Conservation (phyloP, 2,329 filamentous ascomycete genomes). For the Paradendryphiella salina region DNA sequence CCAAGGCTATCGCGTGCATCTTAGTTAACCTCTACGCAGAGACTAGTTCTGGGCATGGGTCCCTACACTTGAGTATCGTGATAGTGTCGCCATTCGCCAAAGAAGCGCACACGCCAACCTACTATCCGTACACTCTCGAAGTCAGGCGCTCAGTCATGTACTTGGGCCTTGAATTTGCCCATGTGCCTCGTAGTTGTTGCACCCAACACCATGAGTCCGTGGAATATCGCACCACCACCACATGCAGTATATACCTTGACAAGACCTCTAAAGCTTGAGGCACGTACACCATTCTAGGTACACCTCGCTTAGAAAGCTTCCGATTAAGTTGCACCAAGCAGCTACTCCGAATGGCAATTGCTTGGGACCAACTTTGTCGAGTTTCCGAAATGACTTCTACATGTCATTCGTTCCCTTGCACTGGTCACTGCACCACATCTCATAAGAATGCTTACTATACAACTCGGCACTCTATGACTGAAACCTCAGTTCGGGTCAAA, state of each 20-base stretch:
- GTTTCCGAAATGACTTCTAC: not conserved
- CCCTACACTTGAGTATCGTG: not conserved
- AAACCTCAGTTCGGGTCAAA: not conserved
- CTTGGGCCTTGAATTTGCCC: not conserved
- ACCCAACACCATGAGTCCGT: not conserved
- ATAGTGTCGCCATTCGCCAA: not conserved
- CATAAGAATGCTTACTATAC: not conserved
- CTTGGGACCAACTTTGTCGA: not conserved
- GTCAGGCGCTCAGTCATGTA: no score
- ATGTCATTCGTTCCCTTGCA: not conserved
- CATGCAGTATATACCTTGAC: no score
- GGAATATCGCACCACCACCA: no score
- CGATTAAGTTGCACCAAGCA: not conserved
- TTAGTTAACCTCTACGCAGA: not conserved
- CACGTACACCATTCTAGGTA: not conserved
- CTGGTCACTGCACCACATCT: not conserved
- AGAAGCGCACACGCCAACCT: no score
- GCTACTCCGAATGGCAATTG: not conserved
- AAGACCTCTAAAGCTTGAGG: not conserved
- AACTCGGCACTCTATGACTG: not conserved
- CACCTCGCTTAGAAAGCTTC: not conserved
- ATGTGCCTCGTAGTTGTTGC: not conserved
- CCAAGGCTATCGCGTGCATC: not conserved
- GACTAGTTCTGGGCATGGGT: not conserved
- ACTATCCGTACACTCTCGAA: no score